Base-by-base conservation (phyloP, 441 rosid species). In the Erodium moschatum region DNA sequence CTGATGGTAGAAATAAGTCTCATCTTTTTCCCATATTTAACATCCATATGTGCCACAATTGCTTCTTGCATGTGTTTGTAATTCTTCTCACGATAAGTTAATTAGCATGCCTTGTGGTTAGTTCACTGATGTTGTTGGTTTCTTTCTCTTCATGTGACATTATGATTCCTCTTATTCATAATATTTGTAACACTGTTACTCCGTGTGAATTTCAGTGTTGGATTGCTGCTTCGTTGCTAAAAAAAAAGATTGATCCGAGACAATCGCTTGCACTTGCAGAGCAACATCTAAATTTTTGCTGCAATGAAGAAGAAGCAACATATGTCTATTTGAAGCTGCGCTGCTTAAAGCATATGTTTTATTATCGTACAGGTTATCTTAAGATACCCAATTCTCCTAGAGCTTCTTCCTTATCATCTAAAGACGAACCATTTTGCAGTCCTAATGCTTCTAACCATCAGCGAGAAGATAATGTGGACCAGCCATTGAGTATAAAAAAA, bases 221-320 rank as follows among this genome's bases (percentile, higher is more conserved):
- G 97, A 86, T 79, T 69, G 89, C 96, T 76, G 90, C 88, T 69
- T 84, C 90, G 71, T 71, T 89, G 81, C 74, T 80, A 75, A 86
- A 85, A 87, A 73, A 83, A 72, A 86, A 86, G 80, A 76, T 88
- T 73, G 77, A 78, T 78, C 87, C 70, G 75, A 84, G 76, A 78
- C 89, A 82, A 78, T 88, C 97, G 19, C 78, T 94, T 79, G 86
- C 66, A 50, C 84, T 80, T 64, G 96, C 94, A 62, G 85, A 82
- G 78, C 73, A 81, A 73, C 86, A 78, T 77, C 77, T 91, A 65
- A 81, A 82, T 58, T 89, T 86, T 71, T 18, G 58, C 69, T 94
- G 99, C 88, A 81, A 75, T 71, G 82, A 76, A 78, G 86, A 79
- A 71, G 91, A 91, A 73, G 90, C 83, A 64, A 87, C 85, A 58